These are phyloP conservation scores for Cicer chorassanicum DNA, from an alignment of 306 rosid species.

Conservation along the genomic window DNA sequence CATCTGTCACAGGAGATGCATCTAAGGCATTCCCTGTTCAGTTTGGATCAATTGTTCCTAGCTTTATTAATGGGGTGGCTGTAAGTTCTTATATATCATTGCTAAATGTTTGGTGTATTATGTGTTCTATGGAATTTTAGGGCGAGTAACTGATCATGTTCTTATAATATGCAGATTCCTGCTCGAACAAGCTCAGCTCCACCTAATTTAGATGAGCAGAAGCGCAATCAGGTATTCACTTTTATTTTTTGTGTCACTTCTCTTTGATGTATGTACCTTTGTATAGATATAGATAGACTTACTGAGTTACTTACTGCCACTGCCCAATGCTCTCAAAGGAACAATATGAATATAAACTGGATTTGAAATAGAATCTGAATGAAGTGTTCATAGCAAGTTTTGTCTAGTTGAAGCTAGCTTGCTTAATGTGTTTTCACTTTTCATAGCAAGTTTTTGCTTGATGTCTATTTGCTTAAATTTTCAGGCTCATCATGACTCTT, in stretches of 20 bases:
- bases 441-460: slow-evolving; percentile 25
- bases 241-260: not conserved
- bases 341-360: not conserved
- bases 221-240: slow-evolving; percentile 71
- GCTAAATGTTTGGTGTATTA: slow-evolving; percentile 20
- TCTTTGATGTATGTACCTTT: slow-evolving; percentile 22
- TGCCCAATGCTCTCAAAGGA: not conserved
- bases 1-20: slow-evolving; percentile 65
- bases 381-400: not conserved
- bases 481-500: slow-evolving; percentile 76
- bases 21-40: slow-evolving; percentile 73
- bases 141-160: slow-evolving; percentile 38
- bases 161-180: slow-evolving; percentile 69
- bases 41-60: slow-evolving; percentile 87
- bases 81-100: slow-evolving; percentile 50
- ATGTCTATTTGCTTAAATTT: slow-evolving; percentile 34
- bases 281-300: slow-evolving; percentile 26
- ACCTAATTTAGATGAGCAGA: slow-evolving; percentile 95
- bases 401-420: slow-evolving; percentile 33
- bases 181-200: slow-evolving; percentile 98
- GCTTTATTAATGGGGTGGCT: slow-evolving; percentile 71
- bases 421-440: slow-evolving; percentile 15
- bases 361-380: slow-evolving; percentile 24
- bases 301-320: slow-evolving; percentile 1
- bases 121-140: not conserved